Percentiles rank a stretch among this genome's conserved stretches.
Evolutionary conservation across 2,329 filamentous ascomycete genomes (phyloP).

Genomic region (Colletotrichum orbiculare): DNA sequence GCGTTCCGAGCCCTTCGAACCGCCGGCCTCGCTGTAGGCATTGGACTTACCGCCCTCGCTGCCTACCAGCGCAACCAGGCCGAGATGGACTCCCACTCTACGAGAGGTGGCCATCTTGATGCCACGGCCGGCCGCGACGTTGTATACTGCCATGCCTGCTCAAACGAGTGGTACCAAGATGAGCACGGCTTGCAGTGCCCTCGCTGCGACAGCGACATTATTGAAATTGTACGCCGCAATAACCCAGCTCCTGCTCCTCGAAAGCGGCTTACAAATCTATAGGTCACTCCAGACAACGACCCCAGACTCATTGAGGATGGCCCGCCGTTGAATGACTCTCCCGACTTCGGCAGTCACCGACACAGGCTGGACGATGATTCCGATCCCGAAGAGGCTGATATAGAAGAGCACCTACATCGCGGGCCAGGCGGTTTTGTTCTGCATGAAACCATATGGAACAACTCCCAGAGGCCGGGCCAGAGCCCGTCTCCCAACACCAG

Average conservation of each 20-base stretch:
- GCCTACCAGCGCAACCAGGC: conserved; percentile 62
- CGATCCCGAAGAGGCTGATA: conserved; percentile 69
- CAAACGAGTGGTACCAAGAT: conserved; percentile 82
- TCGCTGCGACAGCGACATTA: conserved; percentile 80
- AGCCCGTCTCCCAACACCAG: conserved; percentile 12
- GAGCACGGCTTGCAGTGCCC: conserved; percentile 78
- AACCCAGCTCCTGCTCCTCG: neutral
- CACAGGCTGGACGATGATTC: conserved; percentile 54
- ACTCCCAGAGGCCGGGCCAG: conserved; percentile 26
- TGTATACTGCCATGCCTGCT: conserved; percentile 87
- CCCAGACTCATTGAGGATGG: conserved; percentile 60
- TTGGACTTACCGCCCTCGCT: conserved; percentile 68
- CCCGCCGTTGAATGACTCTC: conserved; percentile 27
- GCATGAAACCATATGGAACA: conserved; percentile 47
- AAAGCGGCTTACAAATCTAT: conserved; percentile 39
- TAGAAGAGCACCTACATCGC: conserved; percentile 60
- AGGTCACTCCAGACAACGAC: conserved; percentile 70
- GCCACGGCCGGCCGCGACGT: conserved; percentile 70
- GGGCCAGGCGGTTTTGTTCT: conserved; percentile 55
- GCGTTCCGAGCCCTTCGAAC: conserved; percentile 66
- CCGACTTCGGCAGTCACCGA: conserved; percentile 33
- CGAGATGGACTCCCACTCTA: conserved; percentile 50
- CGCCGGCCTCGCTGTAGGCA: conserved; percentile 66
- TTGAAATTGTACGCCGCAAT: conserved; percentile 79
- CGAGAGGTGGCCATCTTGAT: conserved; percentile 56